A percentile compares a stretch with the other conserved stretches of the same genome.
phyloP scores from a whole-genome alignment of 345 rosid species.

The Combretum micranthum region DNA sequence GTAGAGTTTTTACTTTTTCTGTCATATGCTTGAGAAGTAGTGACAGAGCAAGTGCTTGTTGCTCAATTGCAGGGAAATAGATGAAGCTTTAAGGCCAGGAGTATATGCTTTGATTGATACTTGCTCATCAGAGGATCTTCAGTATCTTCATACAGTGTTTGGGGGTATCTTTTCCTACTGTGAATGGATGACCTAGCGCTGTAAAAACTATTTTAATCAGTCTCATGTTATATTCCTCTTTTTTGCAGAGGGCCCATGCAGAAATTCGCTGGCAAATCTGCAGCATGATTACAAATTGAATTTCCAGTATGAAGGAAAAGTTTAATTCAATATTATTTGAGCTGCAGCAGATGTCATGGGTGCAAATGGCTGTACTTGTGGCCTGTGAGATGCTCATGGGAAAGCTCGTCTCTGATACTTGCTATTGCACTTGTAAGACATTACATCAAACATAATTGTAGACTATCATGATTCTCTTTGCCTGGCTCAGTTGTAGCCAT shows the following conservation, averaged over 20 bases:
- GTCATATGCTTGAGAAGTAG: neutral
- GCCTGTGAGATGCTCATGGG: no score
- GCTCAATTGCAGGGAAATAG: conserved; percentile 58
- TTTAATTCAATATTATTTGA: conserved; percentile 26
- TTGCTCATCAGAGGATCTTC: conserved; percentile 73
- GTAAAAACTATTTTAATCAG: neutral
- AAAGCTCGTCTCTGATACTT: no score
- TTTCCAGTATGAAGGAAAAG: conserved; percentile 84
- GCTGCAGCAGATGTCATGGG: conserved; percentile 2
- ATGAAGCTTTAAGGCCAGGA: conserved; percentile 86
- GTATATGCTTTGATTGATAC: conserved; percentile 81
- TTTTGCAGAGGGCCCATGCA: conserved; percentile 90
- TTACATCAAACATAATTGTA: no score
- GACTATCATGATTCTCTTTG: no score
- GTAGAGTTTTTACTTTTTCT: neutral
- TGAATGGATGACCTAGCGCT: neutral
- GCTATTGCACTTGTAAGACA: no score
- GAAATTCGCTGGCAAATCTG: conserved; percentile 61
- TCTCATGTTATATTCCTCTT: conserved; percentile 7
- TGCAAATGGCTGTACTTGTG: neutral
- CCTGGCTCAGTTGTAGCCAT: no score
- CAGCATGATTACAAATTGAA: conserved; percentile 72
- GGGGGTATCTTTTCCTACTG: conserved; percentile 49
- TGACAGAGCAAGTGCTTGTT: conserved; percentile 8
- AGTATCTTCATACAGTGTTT: conserved; percentile 74